phyloP scores from a whole-genome alignment of 2,329 filamentous ascomycete genomes.

The Diaporthe citriasiana region DNA sequence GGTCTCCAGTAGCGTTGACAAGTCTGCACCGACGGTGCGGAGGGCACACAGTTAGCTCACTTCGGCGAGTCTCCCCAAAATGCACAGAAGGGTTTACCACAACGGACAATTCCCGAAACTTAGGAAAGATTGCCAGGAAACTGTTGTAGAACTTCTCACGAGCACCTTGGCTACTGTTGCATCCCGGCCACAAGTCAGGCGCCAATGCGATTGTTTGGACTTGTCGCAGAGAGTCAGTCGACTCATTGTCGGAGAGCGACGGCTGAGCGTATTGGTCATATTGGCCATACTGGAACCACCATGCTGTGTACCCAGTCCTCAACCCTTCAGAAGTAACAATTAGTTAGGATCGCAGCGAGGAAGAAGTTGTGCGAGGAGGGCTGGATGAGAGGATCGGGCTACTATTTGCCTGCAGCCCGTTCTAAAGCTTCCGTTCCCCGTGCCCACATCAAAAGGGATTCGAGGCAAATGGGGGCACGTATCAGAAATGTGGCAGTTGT shows the following conservation, averaged over 20 bases:
- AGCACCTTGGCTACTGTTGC: too few relatives aligned
- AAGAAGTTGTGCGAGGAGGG: too few relatives aligned
- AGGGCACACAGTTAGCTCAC: neutral
- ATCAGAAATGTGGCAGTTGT: neutral
- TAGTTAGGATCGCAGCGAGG: too few relatives aligned
- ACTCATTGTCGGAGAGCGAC: neutral
- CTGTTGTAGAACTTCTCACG: too few relatives aligned
- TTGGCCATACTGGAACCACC: accelerated
- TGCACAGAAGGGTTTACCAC: neutral
- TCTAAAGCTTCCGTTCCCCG: too few relatives aligned
- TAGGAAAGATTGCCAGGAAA: neutral
- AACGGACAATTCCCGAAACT: neutral
- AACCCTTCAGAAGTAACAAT: neutral
- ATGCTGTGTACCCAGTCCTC: neutral
- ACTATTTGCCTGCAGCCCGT: too few relatives aligned
- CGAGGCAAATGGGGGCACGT: too few relatives aligned
- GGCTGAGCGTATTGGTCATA: too few relatives aligned
- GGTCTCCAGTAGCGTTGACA: neutral
- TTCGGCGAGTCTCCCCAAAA: neutral
- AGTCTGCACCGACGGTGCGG: constrained; percentile 6
- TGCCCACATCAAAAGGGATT: too few relatives aligned
- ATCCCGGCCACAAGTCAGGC: neutral
- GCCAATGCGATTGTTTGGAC: neutral
- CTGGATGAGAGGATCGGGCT: too few relatives aligned
- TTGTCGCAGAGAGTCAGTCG: neutral